Base-by-base conservation (phyloP, 1,139 yeast genomes). In the Blastobotrys apis region DNA sequence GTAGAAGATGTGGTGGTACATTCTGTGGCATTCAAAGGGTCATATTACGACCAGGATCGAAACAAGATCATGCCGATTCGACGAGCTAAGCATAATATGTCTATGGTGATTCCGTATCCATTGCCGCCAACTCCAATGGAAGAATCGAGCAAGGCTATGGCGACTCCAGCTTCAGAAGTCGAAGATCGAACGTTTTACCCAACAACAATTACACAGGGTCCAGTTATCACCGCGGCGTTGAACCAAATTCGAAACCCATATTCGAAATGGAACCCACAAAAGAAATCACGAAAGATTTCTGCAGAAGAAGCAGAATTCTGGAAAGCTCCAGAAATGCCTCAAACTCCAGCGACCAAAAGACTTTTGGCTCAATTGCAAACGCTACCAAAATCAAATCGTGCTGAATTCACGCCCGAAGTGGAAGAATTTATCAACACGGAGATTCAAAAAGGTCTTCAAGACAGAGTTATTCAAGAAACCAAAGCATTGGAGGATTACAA, bases 81-180 rank as follows among this genome's bases (percentile, higher is more conserved):
- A 66, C 77, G 78, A 53, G 87, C 90, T 13, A 78, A 75, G 53
- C 74, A 77, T 54, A 88, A 86, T 56, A 69, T 69, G 29, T 77
- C 77, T 34, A 71, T 86, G 45, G 69, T 86, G 47, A 79, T 90
- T 44, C 97, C 97, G 45, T 90, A 95, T 94, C 97, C 97, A 35
- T 75, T 78, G 53, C 95, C 95, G 1, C 47, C 52, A 5, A 81
- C 79, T 30, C 71, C 74, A 6, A 67, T 70, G n/a, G 75, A 75
- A 53, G 84, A 80, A 45, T 86, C 84, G 42, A 65, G 65, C 12
- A 69, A 75, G 2, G 53, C 44, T 32, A 53, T 57, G 15, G 74
- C 78, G 3, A 86, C 97, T 0, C 64, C 66, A 10, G 76, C 78
- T 37, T 80, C 74, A 5, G 67, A 69, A 1, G 94, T 78, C 1